phyloP scores from a whole-genome alignment of 2,329 filamentous ascomycete species.

The Clarireedia paspali region DNA sequence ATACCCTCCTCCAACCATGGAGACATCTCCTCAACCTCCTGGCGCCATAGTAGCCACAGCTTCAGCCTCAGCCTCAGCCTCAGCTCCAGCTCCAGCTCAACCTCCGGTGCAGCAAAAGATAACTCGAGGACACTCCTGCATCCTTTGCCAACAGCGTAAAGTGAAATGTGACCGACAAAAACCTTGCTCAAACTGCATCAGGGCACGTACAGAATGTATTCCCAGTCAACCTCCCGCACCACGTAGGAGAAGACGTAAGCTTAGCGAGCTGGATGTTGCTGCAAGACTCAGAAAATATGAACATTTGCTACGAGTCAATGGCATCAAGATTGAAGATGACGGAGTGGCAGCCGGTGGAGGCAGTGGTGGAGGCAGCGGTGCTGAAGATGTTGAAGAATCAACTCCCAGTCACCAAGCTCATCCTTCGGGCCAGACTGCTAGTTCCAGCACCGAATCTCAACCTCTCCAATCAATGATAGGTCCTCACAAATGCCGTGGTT shows the following conservation, averaged over 20 bases:
- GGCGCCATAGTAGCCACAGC: background rate
- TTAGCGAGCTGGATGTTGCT: slow-evolving; percentile 22
- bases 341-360: background rate
- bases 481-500: background rate
- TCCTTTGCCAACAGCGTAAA: slow-evolving; percentile 28
- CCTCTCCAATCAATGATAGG: too few relatives aligned
- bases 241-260: slow-evolving; percentile 21
- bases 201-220: slow-evolving; percentile 24
- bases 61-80: too few relatives aligned
- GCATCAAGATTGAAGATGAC: slow-evolving; percentile 21
- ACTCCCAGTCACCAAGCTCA: background rate
- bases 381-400: slow-evolving; percentile 2
- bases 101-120: slow-evolving; percentile 11
- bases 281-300: slow-evolving; percentile 23
- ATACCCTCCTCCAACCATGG: slow-evolving; percentile 29
- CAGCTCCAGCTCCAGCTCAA: background rate
- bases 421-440: background rate
- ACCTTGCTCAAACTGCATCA: slow-evolving; percentile 28
- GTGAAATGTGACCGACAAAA: slow-evolving; percentile 26
- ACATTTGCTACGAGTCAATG: slow-evolving; percentile 21
- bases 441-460: too few relatives aligned
- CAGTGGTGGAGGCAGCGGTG: background rate
- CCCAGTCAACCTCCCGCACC: slow-evolving; percentile 22
- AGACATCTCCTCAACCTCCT: slow-evolving; percentile 4
- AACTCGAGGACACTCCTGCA: slow-evolving; percentile 21